Conservation (phyloP, 2,329 filamentous ascomycete genomes). For the Bipolaris victoriae region DNA sequence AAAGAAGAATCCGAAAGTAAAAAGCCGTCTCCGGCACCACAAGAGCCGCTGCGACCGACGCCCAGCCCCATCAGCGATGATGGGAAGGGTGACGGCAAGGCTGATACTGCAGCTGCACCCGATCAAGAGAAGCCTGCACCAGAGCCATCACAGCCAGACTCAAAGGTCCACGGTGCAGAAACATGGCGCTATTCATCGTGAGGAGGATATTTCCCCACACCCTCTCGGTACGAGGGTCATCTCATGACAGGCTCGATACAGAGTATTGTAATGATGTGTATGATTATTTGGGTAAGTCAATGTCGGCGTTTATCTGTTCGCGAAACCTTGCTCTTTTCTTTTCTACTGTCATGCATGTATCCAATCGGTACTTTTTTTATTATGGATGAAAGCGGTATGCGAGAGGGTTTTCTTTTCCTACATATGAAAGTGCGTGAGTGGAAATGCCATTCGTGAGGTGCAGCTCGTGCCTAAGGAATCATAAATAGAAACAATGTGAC, state of each 20-base stretch:
- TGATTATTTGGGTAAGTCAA: neutral
- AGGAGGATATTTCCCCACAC: no score
- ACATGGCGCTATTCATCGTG: conserved; percentile 40
- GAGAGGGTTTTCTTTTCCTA: neutral
- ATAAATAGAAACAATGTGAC: no score
- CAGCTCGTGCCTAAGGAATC: no score
- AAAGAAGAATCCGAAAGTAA: conserved; percentile 22
- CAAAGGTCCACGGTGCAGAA: conserved; percentile 34
- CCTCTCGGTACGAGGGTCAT: neutral
- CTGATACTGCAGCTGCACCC: conserved; percentile 8
- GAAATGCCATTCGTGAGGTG: no score
- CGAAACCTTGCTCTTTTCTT: neutral
- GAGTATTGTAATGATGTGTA: conserved; percentile 1
- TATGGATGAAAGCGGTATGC: neutral
- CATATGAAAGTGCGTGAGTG: no score
- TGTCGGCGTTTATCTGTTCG: neutral
- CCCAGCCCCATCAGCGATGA: conserved; percentile 45
- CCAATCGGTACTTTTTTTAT: neutral
- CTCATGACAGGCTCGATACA: neutral
- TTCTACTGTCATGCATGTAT: neutral
- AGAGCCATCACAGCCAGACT: conserved; percentile 10
- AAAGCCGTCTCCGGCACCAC: conserved; percentile 20
- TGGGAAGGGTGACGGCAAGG: conserved; percentile 34
- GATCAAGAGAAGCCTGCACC: conserved; percentile 14
- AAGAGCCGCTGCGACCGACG: conserved; percentile 36